Conservation (phyloP, 805 yeast species). For the Citeromyces matritensis region DNA sequence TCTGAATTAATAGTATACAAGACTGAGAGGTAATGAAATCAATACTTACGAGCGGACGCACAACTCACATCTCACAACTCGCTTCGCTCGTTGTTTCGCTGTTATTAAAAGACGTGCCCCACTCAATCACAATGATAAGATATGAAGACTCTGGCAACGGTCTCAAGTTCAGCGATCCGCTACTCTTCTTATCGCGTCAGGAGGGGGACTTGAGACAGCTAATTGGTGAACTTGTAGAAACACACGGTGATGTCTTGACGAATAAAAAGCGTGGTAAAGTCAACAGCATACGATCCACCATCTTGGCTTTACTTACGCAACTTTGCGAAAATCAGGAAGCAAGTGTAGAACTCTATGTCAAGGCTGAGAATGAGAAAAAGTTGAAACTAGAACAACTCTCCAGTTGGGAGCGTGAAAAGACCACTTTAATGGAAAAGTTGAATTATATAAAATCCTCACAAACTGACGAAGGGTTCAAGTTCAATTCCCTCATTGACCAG, state of each 20-base stretch:
- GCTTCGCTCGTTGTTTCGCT: background rate
- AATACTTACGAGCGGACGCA: no score
- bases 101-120: background rate
- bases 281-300: conserved; percentile 11
- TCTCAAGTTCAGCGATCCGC: conserved; percentile 10
- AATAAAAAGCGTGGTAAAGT: conserved; percentile 18
- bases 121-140: background rate
- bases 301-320: conserved; percentile 16
- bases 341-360: conserved; percentile 26
- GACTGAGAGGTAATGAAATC: no score
- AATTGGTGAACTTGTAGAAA: conserved; percentile 9
- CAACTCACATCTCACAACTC: no score
- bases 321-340: conserved; percentile 26
- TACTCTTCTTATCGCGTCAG: conserved; percentile 16
- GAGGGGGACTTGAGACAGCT: conserved; percentile 11
- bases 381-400: conserved; percentile 15
- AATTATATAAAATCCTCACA: conserved; percentile 20
- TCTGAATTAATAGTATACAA: no score
- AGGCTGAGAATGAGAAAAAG: conserved; percentile 17
- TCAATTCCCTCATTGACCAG: conserved; percentile 18
- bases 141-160: background rate
- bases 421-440: conserved; percentile 17
- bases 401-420: conserved; percentile 24
- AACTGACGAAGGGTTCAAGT: conserved; percentile 25
- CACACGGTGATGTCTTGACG: conserved; percentile 13